Evolutionary conservation across 768 basidiomycete genomes (phyloP).

Genomic region (Hypsizygus marmoreus): DNA sequence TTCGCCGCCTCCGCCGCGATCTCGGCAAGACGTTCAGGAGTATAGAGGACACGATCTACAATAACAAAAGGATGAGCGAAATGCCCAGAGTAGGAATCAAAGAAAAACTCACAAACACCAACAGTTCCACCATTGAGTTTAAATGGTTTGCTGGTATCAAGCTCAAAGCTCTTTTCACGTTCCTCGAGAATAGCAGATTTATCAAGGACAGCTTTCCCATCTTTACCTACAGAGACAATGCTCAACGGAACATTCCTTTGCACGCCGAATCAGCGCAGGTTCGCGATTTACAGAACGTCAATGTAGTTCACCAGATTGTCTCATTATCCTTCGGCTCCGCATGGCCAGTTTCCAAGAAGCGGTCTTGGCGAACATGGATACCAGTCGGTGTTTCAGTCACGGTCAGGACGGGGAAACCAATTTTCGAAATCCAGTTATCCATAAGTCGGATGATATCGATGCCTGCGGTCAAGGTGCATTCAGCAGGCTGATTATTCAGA

Average conservation of each 20-base stretch:
- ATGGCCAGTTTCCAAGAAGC: slow-evolving; percentile 87
- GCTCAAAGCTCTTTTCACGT: slow-evolving; percentile 63
- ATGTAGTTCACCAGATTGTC: slow-evolving; percentile 69
- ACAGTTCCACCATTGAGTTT: slow-evolving; percentile 90
- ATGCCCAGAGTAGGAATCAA: neutral
- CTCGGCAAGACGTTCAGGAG: slow-evolving; percentile 71
- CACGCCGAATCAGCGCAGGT: neutral
- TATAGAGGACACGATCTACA: slow-evolving; percentile 84
- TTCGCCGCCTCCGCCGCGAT: slow-evolving; percentile 83
- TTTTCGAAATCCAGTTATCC: slow-evolving; percentile 89
- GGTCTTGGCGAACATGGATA: slow-evolving; percentile 83
- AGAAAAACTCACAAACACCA: slow-evolving; percentile 74
- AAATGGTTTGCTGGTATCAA: slow-evolving; percentile 79
- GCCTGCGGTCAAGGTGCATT: slow-evolving; percentile 29
- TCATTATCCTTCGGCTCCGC: slow-evolving; percentile 81
- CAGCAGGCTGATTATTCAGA: neutral
- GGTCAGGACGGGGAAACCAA: slow-evolving; percentile 87
- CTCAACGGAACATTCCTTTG: slow-evolving; percentile 80
- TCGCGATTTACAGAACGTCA: too few species aligned
- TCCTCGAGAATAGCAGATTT: slow-evolving; percentile 63
- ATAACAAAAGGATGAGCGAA: slow-evolving; percentile 7
- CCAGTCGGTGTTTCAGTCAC: slow-evolving; percentile 76
- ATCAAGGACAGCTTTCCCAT: slow-evolving; percentile 62
- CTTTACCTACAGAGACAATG: slow-evolving; percentile 60
- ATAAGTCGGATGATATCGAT: slow-evolving; percentile 78